Percentiles rank a stretch among this genome's conserved stretches.
Evolutionary conservation across 177 flowering plant genomes (phyloP).

Genomic region (Vitis hybrid): DNA sequence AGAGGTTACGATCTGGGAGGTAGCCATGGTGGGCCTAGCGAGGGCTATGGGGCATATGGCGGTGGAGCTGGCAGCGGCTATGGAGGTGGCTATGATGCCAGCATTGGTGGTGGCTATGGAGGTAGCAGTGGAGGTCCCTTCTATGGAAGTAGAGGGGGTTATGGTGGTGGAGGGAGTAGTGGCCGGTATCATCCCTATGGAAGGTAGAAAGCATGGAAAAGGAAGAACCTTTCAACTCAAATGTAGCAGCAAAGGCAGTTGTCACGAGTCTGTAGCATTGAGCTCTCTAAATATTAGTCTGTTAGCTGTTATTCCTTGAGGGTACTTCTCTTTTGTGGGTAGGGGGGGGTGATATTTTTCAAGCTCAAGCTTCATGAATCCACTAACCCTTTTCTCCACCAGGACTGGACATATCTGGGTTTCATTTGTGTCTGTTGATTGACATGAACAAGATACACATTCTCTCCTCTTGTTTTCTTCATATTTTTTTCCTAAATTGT

Average conservation of each 20-base stretch:
- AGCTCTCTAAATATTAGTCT: no score
- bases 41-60: slow-evolving; percentile 61
- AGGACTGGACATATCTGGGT: neutral
- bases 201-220: slow-evolving; percentile 41
- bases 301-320: no score
- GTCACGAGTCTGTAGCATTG: no score
- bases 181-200: slow-evolving; percentile 88
- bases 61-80: slow-evolving; percentile 31
- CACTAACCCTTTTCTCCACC: no score
- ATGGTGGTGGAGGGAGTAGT: slow-evolving; percentile 49
- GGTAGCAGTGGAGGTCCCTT: slow-evolving; percentile 38
- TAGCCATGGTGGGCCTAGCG: slow-evolving; percentile 61
- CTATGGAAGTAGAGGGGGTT: slow-evolving; percentile 72
- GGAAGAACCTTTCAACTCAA: neutral
- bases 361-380: no score
- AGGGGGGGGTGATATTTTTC: no score
- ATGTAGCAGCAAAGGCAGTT: neutral
- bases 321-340: no score
- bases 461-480: no score
- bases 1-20: slow-evolving; percentile 59
- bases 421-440: neutral
- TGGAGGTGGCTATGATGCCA: slow-evolving; percentile 40
- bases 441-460: neutral
- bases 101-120: slow-evolving; percentile 46
- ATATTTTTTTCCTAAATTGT: neutral